Percentiles rank a stretch among this genome's conserved stretches.
These are phyloP conservation scores for Diaporthe caulivora DNA, from an alignment of 2,329 filamentous ascomycete species.

Conservation along the genomic window DNA sequence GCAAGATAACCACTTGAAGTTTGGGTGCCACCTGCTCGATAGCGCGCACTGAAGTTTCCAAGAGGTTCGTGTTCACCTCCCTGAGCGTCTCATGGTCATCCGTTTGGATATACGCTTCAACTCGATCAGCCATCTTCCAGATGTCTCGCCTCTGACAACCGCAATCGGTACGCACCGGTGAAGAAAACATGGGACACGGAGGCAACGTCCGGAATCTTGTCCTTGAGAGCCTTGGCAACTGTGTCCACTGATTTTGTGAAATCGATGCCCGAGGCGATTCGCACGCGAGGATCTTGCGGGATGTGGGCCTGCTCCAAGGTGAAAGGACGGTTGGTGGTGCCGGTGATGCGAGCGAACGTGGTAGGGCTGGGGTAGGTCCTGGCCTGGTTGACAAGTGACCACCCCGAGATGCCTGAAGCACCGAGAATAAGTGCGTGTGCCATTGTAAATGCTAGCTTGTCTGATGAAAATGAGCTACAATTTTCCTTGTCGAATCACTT, in stretches of 20 bases:
- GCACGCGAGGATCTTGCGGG: not conserved
- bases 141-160: not conserved
- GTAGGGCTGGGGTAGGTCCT: not conserved
- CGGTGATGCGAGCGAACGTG: not conserved
- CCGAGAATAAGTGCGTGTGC: slow-evolving; percentile 7
- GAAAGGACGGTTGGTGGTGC: slow-evolving; percentile 1
- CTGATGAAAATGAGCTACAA: not conserved
- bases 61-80: not conserved
- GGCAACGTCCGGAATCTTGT: not conserved
- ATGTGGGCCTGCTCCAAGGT: slow-evolving; percentile 2
- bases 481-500: not conserved
- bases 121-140: not conserved
- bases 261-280: slow-evolving; percentile 1
- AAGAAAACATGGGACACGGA: slow-evolving; percentile 3
- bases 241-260: not conserved
- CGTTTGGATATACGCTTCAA: not conserved
- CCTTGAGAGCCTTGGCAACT: not conserved
- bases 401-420: not conserved
- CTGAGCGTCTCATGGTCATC: not conserved
- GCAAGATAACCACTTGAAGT: not conserved
- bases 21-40: not conserved
- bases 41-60: not conserved
- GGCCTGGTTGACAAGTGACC: slow-evolving; percentile 3
- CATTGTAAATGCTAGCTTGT: not conserved
- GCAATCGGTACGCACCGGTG: not conserved